Evolutionary conservation across 1,284 basidiomycete genomes (phyloP), one percentile per base, ranked within the genome.

Genomic region (Apiotrichum veenhuisii): DNA sequence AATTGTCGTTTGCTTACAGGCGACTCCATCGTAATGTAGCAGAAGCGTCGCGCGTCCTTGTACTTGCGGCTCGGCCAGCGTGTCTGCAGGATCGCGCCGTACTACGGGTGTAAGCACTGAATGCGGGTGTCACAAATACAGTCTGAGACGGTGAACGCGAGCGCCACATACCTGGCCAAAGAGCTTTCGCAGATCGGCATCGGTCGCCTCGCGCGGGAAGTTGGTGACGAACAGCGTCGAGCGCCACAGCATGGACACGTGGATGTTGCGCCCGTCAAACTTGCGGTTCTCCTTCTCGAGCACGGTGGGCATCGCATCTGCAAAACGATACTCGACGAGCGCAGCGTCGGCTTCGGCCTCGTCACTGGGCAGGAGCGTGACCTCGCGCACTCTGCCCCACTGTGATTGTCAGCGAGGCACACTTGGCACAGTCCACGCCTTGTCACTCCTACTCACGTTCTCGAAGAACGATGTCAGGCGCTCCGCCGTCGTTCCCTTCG

Each of bases 51-150:
- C 1, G 87, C 87, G 53, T 81, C 84, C 73, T 91, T 93, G 80
- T 91, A 95, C 71, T 95, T 94, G 72, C 94, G 94, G 77, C 92
- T 96, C 8, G 96, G 96, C 96, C 95, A 98, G 20, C 96, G 87
- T 15, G 94, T 89, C 63, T 96, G 92, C 58, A 98, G 90, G 50
- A 99, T 84, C 7, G 82, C 82, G 1, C 96, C 96, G 75, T 88
- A 94, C 87, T 93, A 63, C 4, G 0, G n/a, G 38, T 37, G 41
- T 18, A 34, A 47, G 50, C n/a, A 11, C n/a, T 27, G 20, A 40
- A 15, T n/a, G 30, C 7, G 20, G 38, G 18, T 30, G 12, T 45
- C n/a, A 43, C 43, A 11, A 34, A 8, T 11, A 11, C 12, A 17
- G 34, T 11, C 34, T 11, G 12, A 2, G 37, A 18, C 3, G 5